Base-by-base conservation (phyloP, 2,329 filamentous ascomycete genomes). In the Alternaria sp. region DNA sequence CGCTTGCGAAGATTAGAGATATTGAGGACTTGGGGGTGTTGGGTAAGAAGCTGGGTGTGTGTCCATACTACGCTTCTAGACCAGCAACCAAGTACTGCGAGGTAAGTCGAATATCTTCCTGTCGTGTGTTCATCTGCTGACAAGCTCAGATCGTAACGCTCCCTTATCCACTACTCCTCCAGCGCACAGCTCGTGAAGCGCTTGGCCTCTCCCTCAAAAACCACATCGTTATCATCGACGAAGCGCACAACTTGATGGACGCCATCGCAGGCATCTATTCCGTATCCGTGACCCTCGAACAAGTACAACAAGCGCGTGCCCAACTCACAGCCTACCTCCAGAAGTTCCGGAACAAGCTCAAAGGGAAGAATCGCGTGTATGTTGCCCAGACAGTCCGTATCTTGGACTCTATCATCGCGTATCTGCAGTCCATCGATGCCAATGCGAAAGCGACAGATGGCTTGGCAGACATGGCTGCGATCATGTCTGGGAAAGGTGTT, bases 161-260 rank as follows among this genome's bases (percentile, higher is more conserved):
- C 18, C 96, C 96, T 0, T 99, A 99, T 76, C 95, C 95, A 2
- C 81, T 99, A 7, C 85, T 99, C 0, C 83, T 99, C 4, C 96
- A 98, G 74, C 92, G 90, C 72, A 92, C 89, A 5, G 94, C 96
- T 0, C 86, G 96, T 53, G 94, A 98, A 64, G 94, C 96, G 0
- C 85, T 99, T 0, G 91, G 92, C 0, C 89, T 99, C 46, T 95
- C 91, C 23, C 81, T 99, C 9, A 94, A 96, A 71, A 89, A 90
- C 6, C 96, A 97, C 74, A 85, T 99, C 0, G 89, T 99, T n/a
- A 92, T 99, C 25, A 92, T 99, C 51, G 96, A 99, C 71, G 96
- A 99, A 82, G 96, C 96, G 0, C 96, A 99, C 78, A 99, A 99
- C 75, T 87, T 99, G 56, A 97, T 97, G 91, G 94, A 97, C 78